Base-by-base conservation (phyloP, 108 stramenopile species). In the Pseudonitzschia delicatissima region DNA sequence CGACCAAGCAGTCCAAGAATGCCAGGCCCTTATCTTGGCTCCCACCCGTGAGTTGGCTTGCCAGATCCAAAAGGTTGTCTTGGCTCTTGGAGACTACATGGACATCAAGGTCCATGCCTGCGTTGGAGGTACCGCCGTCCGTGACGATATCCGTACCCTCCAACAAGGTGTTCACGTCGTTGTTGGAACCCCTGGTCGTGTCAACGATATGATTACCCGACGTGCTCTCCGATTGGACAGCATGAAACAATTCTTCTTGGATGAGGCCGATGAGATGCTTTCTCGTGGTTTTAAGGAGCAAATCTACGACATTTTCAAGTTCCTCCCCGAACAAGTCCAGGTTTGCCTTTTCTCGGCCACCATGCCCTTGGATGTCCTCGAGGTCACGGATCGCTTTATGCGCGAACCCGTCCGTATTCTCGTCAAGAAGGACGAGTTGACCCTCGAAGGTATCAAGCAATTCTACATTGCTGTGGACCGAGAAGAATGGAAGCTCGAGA, bases 221-320 rank as follows among this genome's bases (percentile, higher is more conserved):
- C 87, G 97, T 33, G 97, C 97, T 50, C 87, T 99, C 35, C 80
- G 91, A 58, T 67, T 97, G 57, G 96, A 97, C 66, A 67, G 59
- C 78, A 95, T 98, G 59, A 79, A 84, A 33, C 94, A 98, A 66
- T 99, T 99, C 88, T 94, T 98, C 61, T 79, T 99, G 59, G 99
- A 99, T 79, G 99, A 99, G 86, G 99, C 99, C 62, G 99, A 99
- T 89, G 98, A 99, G 93, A 99, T 99, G 99, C 96, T 99, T 68
- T 91, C 87, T 37, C 93, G 97, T 71, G 99, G 99, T 27, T 99
- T 99, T 92, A 98, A 98, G 85, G 99, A 99, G 76, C 99, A 99
- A 84, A 99, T 99, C 81, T 99, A 99, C 85, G 99, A 99, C 52
- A 98, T 99, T 64, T 99, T 98, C 91, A 96, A 97, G 89, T 98